Base-by-base conservation (phyloP, 202 grass and related monocot species). In the Schoenoplectus triqueter region DNA sequence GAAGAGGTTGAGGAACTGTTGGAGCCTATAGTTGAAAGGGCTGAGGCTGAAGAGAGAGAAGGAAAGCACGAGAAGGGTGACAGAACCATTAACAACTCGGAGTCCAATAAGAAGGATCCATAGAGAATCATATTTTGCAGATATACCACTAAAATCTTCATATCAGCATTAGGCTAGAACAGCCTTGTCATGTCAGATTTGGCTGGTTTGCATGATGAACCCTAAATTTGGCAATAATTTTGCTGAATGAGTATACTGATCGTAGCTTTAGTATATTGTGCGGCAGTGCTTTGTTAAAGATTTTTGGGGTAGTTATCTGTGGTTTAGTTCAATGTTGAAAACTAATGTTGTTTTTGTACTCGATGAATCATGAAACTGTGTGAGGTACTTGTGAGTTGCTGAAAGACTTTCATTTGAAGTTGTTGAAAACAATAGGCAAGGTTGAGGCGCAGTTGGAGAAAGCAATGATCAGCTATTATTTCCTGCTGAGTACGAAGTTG, bases 1-100 rank as follows among this genome's bases (percentile, higher is more conserved):
- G 74, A 78, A 59, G 74, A 78, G 52, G 21, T 78, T 3, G 22
- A 60, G 6, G 54, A 78, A 42, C 0, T 60, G 52, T 78, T 78
- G 74, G 74, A 42, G 31, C 74, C 52, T 17, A 7, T 78, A 42
- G 14, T 78, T 42, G 74, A 78, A 78, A 41, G 3, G 22, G 13
- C 19, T 60, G 74, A 78, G 52, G 10, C 20, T 39, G 13, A 76
- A 56, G 18, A 56, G 31, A 31, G 2, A 31, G 11, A 76, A 39
- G 22, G 19, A 78, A 42, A 52, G 52, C 13, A 59, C 6, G 31
- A 78, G 22, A 49, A 73, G 46, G 17, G 31, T 31, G 2, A 73
- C 14, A 47, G 10, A 70, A 70, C 13, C 20, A 54, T 55, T 59
- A 78, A 78, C 52, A 57, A 59, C 50, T 78, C 22, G 41, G 74